phyloP scores from a whole-genome alignment of 2,329 filamentous ascomycete genomes.

The Trichoderma lentiforme region DNA sequence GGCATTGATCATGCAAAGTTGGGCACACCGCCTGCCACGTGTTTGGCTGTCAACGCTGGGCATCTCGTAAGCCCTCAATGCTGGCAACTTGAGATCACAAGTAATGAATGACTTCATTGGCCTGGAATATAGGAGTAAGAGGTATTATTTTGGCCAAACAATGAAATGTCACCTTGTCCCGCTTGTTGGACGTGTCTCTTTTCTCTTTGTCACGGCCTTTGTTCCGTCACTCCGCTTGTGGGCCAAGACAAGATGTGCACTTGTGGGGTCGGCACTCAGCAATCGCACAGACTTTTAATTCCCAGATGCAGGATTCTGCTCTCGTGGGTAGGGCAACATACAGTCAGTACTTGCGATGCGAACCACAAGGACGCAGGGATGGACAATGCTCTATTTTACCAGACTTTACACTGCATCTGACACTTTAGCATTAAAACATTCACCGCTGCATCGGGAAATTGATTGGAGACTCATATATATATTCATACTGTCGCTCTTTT shows the following conservation, averaged over 20 bases:
- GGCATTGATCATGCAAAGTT: background rate
- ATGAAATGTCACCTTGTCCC: background rate
- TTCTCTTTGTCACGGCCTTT: background rate
- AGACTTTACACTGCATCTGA: background rate
- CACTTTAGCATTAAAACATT: background rate
- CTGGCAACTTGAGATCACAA: background rate
- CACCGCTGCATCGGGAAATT: background rate
- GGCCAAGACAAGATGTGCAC: background rate
- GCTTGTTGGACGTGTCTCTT: background rate
- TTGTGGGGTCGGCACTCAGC: background rate
- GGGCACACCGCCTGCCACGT: constrained; percentile 1
- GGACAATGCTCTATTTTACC: background rate
- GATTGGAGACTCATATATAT: background rate
- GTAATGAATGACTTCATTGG: background rate
- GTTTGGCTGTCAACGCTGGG: background rate
- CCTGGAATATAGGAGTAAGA: no score
- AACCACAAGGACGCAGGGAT: background rate
- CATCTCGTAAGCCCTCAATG: background rate
- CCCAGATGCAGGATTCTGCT: background rate
- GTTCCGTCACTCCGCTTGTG: background rate
- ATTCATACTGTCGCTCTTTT: constrained; percentile 2
- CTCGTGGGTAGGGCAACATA: background rate
- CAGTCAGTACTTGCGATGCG: background rate
- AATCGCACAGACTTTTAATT: background rate
- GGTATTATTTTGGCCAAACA: background rate